Percentiles rank a stretch among this genome's conserved stretches.
Conservation (phyloP, 768 basidiomycete species). For the Pleurotus eryngii region DNA sequence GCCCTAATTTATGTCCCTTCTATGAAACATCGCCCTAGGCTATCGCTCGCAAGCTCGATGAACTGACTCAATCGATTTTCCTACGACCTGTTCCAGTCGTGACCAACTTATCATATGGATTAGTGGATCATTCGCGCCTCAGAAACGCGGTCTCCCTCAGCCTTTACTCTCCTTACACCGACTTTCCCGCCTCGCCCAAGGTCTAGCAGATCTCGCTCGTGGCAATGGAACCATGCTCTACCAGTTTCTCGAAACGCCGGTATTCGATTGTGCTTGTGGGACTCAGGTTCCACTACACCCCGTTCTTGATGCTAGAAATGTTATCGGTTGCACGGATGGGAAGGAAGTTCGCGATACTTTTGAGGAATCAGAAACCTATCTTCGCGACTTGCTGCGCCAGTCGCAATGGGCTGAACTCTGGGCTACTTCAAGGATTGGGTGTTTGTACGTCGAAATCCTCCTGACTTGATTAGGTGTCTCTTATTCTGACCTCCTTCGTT, state of each 20-base stretch:
- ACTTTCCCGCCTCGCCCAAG: constrained; percentile 13
- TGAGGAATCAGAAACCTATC: constrained; percentile 10
- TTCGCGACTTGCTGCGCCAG: constrained; percentile 2
- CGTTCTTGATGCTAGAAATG: constrained; percentile 9
- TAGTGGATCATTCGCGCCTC: constrained; percentile 18
- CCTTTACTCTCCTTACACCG: constrained; percentile 19
- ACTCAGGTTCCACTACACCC: background rate
- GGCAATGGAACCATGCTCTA: constrained; percentile 20
- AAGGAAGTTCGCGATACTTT: constrained; percentile 11
- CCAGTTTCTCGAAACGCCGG: background rate
- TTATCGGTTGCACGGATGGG: constrained; percentile 18
- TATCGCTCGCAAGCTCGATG: constrained; percentile 13
- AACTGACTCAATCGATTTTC: constrained; percentile 12
- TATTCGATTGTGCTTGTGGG: background rate
- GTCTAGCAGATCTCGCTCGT: constrained; percentile 18
- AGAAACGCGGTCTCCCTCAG: constrained; percentile 14
- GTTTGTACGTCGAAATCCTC: constrained; percentile 14
- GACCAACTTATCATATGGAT: constrained; percentile 13
- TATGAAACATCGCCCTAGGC: constrained; percentile 13
- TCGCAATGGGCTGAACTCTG: constrained; percentile 18
- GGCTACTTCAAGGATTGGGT: constrained; percentile 10
- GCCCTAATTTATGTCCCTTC: constrained; percentile 18
- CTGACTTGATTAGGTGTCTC: background rate
- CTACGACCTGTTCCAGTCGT: constrained; percentile 16
- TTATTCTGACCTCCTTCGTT: background rate